Conservation (phyloP, 768 basidiomycete genomes). For the Kwoniella heveanensis region DNA sequence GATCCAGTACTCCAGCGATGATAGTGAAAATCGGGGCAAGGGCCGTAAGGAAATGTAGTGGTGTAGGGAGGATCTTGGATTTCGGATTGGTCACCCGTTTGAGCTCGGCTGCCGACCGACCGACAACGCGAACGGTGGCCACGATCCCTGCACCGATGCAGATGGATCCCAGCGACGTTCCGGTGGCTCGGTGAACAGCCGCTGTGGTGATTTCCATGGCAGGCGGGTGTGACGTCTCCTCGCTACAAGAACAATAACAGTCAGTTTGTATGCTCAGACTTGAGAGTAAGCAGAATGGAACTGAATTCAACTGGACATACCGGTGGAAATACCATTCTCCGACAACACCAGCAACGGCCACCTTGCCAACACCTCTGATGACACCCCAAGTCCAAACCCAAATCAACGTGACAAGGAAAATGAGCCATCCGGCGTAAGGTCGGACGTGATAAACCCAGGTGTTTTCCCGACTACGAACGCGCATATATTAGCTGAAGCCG, state of each 20-base stretch:
- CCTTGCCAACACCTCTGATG: constrained; percentile 74
- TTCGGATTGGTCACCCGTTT: constrained; percentile 46
- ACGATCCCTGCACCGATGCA: constrained; percentile 75
- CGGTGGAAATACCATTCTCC: constrained; percentile 88
- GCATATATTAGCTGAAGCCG: constrained; percentile 2
- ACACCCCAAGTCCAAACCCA: constrained; percentile 81
- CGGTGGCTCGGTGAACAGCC: constrained; percentile 74
- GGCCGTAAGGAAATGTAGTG: constrained; percentile 46
- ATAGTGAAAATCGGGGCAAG: constrained; percentile 54
- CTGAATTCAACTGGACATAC: constrained; percentile 59
- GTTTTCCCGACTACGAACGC: constrained; percentile 37
- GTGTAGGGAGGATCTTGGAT: constrained; percentile 46
- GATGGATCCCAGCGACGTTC: constrained; percentile 78
- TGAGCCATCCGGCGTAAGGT: constrained; percentile 77
- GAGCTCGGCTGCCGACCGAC: constrained; percentile 46
- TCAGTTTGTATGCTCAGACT: neutral
- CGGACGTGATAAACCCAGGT: constrained; percentile 62
- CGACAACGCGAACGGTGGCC: constrained; percentile 67
- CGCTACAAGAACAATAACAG: constrained; percentile 25
- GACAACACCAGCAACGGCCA: constrained; percentile 76
- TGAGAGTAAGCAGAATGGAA: too few relatives aligned
- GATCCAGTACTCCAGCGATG: constrained; percentile 58
- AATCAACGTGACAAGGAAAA: constrained; percentile 60
- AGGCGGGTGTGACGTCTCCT: constrained; percentile 32
- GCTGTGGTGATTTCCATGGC: constrained; percentile 68